These are phyloP conservation scores for Gracilaria vermiculophylla DNA, from an alignment of 23 red algal genomes.

Conservation along the genomic window DNA sequence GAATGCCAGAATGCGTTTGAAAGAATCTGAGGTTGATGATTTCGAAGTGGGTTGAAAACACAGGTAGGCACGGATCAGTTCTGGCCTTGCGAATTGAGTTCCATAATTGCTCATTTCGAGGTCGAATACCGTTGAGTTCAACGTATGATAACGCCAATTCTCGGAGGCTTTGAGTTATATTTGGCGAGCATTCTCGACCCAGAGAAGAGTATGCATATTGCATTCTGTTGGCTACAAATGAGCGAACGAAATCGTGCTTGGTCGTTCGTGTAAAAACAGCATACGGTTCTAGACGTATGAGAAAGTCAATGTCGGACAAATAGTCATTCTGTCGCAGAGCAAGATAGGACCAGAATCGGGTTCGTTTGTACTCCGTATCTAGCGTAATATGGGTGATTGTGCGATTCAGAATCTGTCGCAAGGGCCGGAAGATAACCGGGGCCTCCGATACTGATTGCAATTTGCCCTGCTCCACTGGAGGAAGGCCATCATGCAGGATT, in stretches of 20 bases:
- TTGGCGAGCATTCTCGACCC: constrained; percentile 21
- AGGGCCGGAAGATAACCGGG: constrained; percentile 32
- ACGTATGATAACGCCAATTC: constrained; percentile 42
- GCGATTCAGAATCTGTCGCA: constrained; percentile 22
- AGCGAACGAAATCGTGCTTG: constrained; percentile 38
- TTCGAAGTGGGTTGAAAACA: constrained; percentile 46
- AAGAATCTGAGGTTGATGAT: constrained; percentile 61
- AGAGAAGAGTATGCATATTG: constrained; percentile 56
- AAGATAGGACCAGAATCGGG: constrained; percentile 48
- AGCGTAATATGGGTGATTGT: constrained; percentile 1
- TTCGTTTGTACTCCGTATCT: not conserved
- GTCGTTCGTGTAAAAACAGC: constrained; percentile 10
- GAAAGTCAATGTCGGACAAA: constrained; percentile 46
- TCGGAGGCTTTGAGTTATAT: constrained; percentile 21
- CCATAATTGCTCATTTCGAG: constrained; percentile 50
- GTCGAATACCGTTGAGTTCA: constrained; percentile 55
- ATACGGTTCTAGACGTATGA: constrained; percentile 30
- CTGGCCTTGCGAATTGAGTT: not conserved
- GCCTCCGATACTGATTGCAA: constrained; percentile 44
- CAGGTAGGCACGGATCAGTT: constrained; percentile 4
- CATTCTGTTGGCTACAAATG: constrained; percentile 26
- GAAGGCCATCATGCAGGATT: constrained; percentile 51
- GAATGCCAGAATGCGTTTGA: constrained; percentile 59
- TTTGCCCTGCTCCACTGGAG: constrained; percentile 50
- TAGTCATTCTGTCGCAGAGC: constrained; percentile 25